Percentiles rank a stretch among this genome's conserved stretches.
These are phyloP conservation scores for Kwoniella heveanensis DNA, from an alignment of 768 basidiomycete species.

Conservation along the genomic window DNA sequence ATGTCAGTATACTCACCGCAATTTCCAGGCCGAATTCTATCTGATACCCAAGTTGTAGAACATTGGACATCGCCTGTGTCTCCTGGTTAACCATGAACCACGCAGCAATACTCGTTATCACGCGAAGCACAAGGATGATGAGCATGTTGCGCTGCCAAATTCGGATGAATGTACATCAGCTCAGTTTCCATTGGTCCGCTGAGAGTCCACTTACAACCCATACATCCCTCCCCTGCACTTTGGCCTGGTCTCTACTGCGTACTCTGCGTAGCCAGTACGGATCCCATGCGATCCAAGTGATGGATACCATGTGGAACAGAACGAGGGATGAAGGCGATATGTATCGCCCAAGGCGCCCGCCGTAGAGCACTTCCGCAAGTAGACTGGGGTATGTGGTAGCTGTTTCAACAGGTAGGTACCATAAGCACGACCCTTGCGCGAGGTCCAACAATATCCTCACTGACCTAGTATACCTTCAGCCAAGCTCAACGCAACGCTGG, in stretches of 20 bases:
- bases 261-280: slow-evolving; percentile 67
- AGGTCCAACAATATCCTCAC: slow-evolving; percentile 29
- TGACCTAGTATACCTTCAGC: slow-evolving; percentile 61
- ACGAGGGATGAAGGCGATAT: slow-evolving; percentile 54
- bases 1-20: slow-evolving; percentile 17
- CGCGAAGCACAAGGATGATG: slow-evolving; percentile 20
- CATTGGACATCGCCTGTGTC: neutral
- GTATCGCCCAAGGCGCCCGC: neutral
- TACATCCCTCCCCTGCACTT: slow-evolving; percentile 28
- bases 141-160: slow-evolving; percentile 38
- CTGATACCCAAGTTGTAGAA: neutral
- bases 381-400: neutral
- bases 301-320: slow-evolving; percentile 61
- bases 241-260: slow-evolving; percentile 17
- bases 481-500: slow-evolving; percentile 60
- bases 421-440: too few species aligned
- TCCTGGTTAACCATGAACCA: neutral
- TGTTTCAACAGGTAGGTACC: neutral
- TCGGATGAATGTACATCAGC: neutral
- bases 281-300: slow-evolving; percentile 83
- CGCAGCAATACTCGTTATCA: slow-evolving; percentile 1
- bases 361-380: neutral
- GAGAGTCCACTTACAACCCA: slow-evolving; percentile 50
- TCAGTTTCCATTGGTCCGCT: neutral
- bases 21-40: slow-evolving; percentile 22